Evolutionary conservation across 2,329 filamentous ascomycete species (phyloP).

Genomic region (Lachnellula cervina): DNA sequence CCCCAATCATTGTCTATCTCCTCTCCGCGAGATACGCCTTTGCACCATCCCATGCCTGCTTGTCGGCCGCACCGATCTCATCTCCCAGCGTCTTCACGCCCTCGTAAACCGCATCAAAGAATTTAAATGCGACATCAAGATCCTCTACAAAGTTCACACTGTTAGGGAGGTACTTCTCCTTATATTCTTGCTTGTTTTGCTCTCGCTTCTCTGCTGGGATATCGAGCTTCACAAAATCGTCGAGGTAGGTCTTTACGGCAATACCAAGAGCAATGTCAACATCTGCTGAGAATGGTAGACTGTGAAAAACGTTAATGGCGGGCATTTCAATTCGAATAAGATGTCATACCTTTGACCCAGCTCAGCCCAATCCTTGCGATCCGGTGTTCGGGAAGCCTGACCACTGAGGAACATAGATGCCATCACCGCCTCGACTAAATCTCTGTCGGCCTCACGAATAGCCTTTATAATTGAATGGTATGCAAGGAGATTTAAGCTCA

Average conservation of each 20-base stretch:
- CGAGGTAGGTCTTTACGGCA: slow-evolving; percentile 73
- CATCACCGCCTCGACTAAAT: slow-evolving; percentile 77
- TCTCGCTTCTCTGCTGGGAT: slow-evolving; percentile 47
- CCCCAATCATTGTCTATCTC: slow-evolving; percentile 19
- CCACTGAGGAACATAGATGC: slow-evolving; percentile 76
- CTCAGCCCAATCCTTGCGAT: slow-evolving; percentile 45
- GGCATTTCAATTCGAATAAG: background rate
- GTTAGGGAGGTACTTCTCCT: slow-evolving; percentile 46
- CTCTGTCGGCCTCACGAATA: slow-evolving; percentile 73
- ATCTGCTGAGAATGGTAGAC: slow-evolving; percentile 63
- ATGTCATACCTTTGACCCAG: slow-evolving; percentile 65
- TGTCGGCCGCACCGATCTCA: slow-evolving; percentile 44
- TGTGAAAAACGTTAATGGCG: slow-evolving; percentile 26
- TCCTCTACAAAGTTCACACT: slow-evolving; percentile 56
- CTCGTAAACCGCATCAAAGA: slow-evolving; percentile 53
- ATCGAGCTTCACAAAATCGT: slow-evolving; percentile 58
- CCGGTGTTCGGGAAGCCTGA: slow-evolving; percentile 66
- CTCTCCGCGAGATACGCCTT: slow-evolving; percentile 43
- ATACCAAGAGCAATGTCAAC: slow-evolving; percentile 74
- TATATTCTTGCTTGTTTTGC: slow-evolving; percentile 46
- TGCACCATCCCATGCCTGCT: slow-evolving; percentile 50
- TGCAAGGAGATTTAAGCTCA: slow-evolving; percentile 82
- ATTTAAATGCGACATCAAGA: slow-evolving; percentile 51
- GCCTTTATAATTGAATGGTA: slow-evolving; percentile 81
- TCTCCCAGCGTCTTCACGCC: slow-evolving; percentile 52